Evolutionary conservation across 139 green algal species (phyloP).

Genomic region (Mesostigma viride): DNA sequence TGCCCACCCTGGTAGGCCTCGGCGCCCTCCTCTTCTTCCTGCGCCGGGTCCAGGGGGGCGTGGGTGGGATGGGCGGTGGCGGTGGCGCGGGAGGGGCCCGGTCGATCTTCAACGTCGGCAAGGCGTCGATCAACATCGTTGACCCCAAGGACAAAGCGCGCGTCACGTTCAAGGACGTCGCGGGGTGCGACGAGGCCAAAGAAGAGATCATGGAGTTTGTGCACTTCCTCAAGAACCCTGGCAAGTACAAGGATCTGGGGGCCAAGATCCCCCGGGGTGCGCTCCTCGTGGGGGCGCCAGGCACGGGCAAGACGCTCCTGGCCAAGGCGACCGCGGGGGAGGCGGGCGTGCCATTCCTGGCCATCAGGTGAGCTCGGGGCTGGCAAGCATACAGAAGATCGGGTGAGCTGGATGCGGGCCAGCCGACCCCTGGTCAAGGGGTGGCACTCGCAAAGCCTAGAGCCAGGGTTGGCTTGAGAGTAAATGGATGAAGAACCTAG

Average conservation of each 20-base stretch:
- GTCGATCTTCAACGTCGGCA: constrained; percentile 84
- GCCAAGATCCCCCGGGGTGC: constrained; percentile 89
- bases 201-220: constrained; percentile 66
- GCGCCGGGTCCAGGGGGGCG: constrained; percentile 48
- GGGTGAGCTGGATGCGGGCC: too few relatives aligned
- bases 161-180: constrained; percentile 84
- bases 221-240: constrained; percentile 79
- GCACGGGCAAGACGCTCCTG: constrained; percentile 65
- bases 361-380: too few relatives aligned
- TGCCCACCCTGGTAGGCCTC: constrained; percentile 84
- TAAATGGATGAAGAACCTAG: too few relatives aligned
- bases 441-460: too few relatives aligned
- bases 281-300: constrained; percentile 82
- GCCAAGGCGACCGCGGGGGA: constrained; percentile 76
- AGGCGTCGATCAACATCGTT: constrained; percentile 39
- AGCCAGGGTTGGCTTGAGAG: too few relatives aligned
- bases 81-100: constrained; percentile 32
- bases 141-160: background rate
- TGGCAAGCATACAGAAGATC: too few relatives aligned
- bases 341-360: constrained; percentile 76
- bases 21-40: constrained; percentile 80
- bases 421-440: too few relatives aligned
- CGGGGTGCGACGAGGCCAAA: constrained; percentile 72
- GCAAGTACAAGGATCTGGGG: constrained; percentile 56
- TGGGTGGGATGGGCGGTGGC: constrained; percentile 31